These are phyloP conservation scores for Scedosporium apiospermum DNA, from an alignment of 2,329 filamentous ascomycete genomes.

Conservation along the genomic window DNA sequence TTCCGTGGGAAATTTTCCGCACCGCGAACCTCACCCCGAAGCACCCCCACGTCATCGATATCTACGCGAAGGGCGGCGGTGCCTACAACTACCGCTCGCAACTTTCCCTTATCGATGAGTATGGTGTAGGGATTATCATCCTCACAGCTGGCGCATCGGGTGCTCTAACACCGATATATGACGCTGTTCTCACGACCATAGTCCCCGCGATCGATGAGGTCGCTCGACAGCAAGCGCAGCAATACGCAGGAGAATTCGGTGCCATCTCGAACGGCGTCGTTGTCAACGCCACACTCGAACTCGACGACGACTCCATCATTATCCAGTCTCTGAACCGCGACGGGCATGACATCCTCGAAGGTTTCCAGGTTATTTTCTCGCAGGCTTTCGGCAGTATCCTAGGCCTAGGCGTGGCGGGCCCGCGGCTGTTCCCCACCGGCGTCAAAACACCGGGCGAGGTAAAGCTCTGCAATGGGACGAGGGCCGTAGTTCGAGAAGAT, in stretches of 20 bases:
- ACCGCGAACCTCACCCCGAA: constrained; percentile 15
- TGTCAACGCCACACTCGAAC: constrained; percentile 12
- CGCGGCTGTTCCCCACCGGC: constrained; percentile 18
- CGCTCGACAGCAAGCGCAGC: constrained; percentile 16
- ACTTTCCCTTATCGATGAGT: constrained; percentile 24
- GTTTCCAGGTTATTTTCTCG: constrained; percentile 14
- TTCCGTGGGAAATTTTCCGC: constrained; percentile 27
- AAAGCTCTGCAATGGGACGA: constrained; percentile 4
- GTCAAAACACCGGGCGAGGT: constrained; percentile 9
- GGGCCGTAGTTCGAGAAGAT: constrained; percentile 11
- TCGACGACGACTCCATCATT: constrained; percentile 17
- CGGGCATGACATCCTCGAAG: constrained; percentile 12
- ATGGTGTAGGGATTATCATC: constrained; percentile 20
- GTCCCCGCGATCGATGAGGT: constrained; percentile 18
- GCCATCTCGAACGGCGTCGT: background rate
- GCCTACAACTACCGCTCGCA: constrained; percentile 24
- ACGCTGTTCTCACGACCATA: constrained; percentile 18
- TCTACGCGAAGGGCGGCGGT: constrained; percentile 24
- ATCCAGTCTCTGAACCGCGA: constrained; percentile 15
- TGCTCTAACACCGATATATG: constrained; percentile 17
- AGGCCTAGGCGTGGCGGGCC: constrained; percentile 9
- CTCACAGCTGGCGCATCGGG: constrained; percentile 21
- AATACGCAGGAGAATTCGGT: constrained; percentile 12
- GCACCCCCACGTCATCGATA: constrained; percentile 18
- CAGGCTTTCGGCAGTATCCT: constrained; percentile 15